Evolutionary conservation across 2,329 filamentous ascomycete species (phyloP), one percentile per base, ranked within the genome.

Genomic region (Coniochaeta hoffmannii): DNA sequence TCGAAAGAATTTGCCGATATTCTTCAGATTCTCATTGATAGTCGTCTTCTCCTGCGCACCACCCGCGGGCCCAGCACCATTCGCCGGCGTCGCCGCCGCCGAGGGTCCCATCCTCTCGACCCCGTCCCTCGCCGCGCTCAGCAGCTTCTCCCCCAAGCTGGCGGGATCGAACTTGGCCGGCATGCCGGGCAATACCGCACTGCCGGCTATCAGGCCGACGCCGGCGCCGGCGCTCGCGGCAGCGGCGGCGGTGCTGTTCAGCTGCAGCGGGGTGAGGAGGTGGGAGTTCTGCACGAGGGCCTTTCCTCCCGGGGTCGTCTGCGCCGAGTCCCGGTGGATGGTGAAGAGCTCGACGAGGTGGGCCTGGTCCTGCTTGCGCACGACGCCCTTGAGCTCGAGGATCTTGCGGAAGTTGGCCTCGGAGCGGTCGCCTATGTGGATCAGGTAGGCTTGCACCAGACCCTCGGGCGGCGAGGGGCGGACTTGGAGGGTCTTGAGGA

Each of bases 371-470:
- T 82, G 77, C 66, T 91, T 93, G 59, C 87, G 83, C 49, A 51
- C 49, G 57, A 99, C 87, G 50, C 94, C 94, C 71, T 99, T 99
- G 60, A 99, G 80, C 53, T 99, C 94, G 49, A 99, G 83, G 57
- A 99, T 88, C 73, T 97, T 97, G 67, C 86, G 86, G 81, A 99
- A 99, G 73, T 99, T 99, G 65, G 84, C 82, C 68, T 97, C 94
- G 60, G 88, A 96, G 55, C 89, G 86, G 76, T 99, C 94, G 62
- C 85, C 91, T 61, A 99, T 94, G 73, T 97, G 94, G 70, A 97
- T 96, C 32, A 99, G 85, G 69, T 99, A 99, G 32, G 94, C 94
- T 73, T 97, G 93, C 0, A 99, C 92, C 3, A 99, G 82, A 1
- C 90, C 93, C 75, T 99, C 94, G 0, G 93, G 89, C 0, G 94